A percentile compares a stretch with the other conserved stretches of the same genome.
These are phyloP conservation scores for Calonectria pauciramosa DNA, from an alignment of 2,329 filamentous ascomycete species.

Conservation along the genomic window DNA sequence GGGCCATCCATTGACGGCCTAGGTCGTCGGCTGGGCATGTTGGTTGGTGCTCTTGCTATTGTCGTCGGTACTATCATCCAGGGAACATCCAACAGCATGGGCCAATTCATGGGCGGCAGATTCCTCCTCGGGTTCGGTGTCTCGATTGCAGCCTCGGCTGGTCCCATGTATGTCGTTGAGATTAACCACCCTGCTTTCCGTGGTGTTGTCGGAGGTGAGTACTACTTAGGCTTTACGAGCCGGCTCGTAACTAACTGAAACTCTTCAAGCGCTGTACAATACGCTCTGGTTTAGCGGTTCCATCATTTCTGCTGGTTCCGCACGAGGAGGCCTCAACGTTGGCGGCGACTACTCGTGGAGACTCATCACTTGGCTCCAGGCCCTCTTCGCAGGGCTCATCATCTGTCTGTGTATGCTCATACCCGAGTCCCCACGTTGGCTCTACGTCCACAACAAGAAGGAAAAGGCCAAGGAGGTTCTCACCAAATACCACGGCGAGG, in stretches of 20 bases:
- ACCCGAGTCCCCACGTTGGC: slow-evolving; percentile 59
- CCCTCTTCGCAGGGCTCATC: slow-evolving; percentile 57
- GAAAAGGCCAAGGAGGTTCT: slow-evolving; percentile 53
- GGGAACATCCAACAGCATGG: slow-evolving; percentile 52
- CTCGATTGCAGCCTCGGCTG: slow-evolving; percentile 59
- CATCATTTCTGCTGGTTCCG: slow-evolving; percentile 64
- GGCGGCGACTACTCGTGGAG: slow-evolving; percentile 56
- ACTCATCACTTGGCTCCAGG: slow-evolving; percentile 60
- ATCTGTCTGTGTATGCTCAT: slow-evolving; percentile 52
- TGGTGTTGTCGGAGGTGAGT: slow-evolving; percentile 54
- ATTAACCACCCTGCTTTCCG: slow-evolving; percentile 62
- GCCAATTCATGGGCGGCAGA: slow-evolving; percentile 67
- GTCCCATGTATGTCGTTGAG: slow-evolving; percentile 63
- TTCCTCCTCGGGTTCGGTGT: slow-evolving; percentile 70
- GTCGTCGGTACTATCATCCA: slow-evolving; percentile 62
- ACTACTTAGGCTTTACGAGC: neutral
- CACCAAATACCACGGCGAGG: slow-evolving; percentile 59
- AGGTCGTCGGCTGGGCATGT: slow-evolving; percentile 56
- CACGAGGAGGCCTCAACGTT: slow-evolving; percentile 58
- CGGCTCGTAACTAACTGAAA: neutral
- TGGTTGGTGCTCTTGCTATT: slow-evolving; percentile 57
- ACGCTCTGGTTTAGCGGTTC: slow-evolving; percentile 62
- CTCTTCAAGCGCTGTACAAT: slow-evolving; percentile 52
- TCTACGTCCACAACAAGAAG: slow-evolving; percentile 55
- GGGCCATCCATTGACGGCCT: slow-evolving; percentile 62